phyloP scores from a whole-genome alignment of 1,139 yeast species.

The Debaryomyces coudertii region DNA sequence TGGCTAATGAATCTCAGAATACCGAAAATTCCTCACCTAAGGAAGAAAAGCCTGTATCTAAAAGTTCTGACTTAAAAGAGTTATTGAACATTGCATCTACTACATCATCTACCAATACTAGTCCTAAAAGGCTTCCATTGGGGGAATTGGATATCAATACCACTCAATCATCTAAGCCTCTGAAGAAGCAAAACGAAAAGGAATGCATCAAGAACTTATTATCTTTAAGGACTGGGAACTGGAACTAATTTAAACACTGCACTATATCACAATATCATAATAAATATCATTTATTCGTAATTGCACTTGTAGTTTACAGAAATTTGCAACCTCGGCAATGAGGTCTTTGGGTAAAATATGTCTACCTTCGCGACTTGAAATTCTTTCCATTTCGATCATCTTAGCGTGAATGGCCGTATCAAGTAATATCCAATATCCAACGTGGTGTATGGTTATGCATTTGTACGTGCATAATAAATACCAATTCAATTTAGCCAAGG shows the following conservation, averaged over 20 bases:
- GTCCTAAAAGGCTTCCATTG: conserved; percentile 32
- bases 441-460: background rate
- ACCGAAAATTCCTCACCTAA: conserved; percentile 5
- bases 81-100: conserved; percentile 21
- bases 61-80: conserved; percentile 15
- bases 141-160: conserved; percentile 24
- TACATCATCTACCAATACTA: conserved; percentile 15
- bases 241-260: conserved; percentile 24
- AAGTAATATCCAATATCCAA: background rate
- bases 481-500: too few relatives aligned
- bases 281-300: background rate
- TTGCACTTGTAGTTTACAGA: background rate
- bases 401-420: background rate
- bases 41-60: background rate
- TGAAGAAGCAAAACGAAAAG: conserved; percentile 22
- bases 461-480: too few relatives aligned
- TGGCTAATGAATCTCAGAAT: conserved; percentile 14
- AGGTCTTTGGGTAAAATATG: background rate
- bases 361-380: background rate
- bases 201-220: conserved; percentile 48
- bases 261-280: conserved; percentile 1
- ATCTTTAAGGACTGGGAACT: conserved; percentile 45
- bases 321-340: conserved; percentile 8
- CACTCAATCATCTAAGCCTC: conserved; percentile 19
- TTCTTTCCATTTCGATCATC: background rate